Evolutionary conservation across 148 eudicot species (phyloP), one percentile per base, ranked within the genome.

Genomic region (Tetragonia tetragonoides): DNA sequence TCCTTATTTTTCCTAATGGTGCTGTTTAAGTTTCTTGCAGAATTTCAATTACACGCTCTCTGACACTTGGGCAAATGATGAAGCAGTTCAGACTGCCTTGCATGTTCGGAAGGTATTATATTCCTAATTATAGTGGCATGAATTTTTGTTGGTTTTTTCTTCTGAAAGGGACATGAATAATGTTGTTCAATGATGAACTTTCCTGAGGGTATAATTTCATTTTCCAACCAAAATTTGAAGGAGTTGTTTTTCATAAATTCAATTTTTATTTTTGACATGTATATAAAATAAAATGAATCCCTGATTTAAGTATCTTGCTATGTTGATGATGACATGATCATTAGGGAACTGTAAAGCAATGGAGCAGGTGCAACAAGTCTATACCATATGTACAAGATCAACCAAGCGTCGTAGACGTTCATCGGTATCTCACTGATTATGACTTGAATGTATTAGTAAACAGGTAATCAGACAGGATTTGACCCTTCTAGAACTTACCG

Each of bases 281-380:
- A 1, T 9, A 44, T 44, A 9, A 44, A 44, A 44, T 44, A 44
- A 44, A 44, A 5, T 9, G 9, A 44, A 44, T 44, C 9, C 47
- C 9, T 5, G 2, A 5, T 44, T 44, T 44, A 44, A 5, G 9
- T 3, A 39, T 47, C 40, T 14, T 44, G 6, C 34, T 15, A 28
- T 71, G 60, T 10, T 70, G 49, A 39, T 57, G 5, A 51, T 56
- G 75, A 56, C 70, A 66, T 28, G 34, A 73, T 49, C 53, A 49
- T 24, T 71, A 86, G 88, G 88, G 82, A 64, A 86, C 85, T 14
- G 62, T 79, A 10, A 61, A 75, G 20, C 75, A 64, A 17, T 86
- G 89, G 89, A 70, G 71, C 78, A 79, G 85, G 77, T 86, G 89
- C 78, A 86, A 86, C 75, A 54, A 72, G 75, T 79, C 83, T 5